These are phyloP conservation scores for Candida yuanshanica DNA, from an alignment of 805 yeast genomes.

Conservation along the genomic window DNA sequence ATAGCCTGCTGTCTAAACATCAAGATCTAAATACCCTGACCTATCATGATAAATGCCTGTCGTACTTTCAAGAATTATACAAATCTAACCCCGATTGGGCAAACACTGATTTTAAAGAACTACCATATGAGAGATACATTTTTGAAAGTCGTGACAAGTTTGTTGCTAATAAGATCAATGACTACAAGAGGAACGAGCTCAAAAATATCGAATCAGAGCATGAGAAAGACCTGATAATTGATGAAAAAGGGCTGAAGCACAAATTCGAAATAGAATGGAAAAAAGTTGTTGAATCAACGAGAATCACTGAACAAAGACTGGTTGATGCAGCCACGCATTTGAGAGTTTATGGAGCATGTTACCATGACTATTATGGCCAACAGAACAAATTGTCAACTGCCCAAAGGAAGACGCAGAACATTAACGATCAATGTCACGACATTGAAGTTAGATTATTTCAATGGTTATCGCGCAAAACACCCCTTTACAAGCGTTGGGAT, in stretches of 20 bases:
- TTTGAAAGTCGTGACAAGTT: conserved; percentile 16
- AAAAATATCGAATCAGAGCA: conserved; percentile 7
- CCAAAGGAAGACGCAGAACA: not conserved
- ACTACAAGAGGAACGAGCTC: conserved; percentile 8
- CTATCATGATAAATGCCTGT: conserved; percentile 24
- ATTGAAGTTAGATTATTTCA: conserved; percentile 34
- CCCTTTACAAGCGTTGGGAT: conserved; percentile 34
- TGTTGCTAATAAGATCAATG: conserved; percentile 10
- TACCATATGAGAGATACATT: conserved; percentile 17
- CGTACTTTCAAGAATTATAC: conserved; percentile 25
- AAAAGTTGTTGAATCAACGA: conserved; percentile 13
- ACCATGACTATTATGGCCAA: conserved; percentile 16
- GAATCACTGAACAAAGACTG: conserved; percentile 19
- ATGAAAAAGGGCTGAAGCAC: conserved; percentile 11
- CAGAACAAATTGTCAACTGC: conserved; percentile 3
- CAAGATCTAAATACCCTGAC: not conserved
- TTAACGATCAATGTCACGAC: conserved; percentile 23
- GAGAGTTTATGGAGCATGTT: conserved; percentile 25
- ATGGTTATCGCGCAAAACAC: conserved; percentile 33
- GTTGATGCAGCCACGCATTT: conserved; percentile 23
- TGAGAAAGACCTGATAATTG: conserved; percentile 10
- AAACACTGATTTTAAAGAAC: conserved; percentile 14
- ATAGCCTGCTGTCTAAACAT: not conserved
- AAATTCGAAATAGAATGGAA: conserved; percentile 14
- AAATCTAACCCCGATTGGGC: conserved; percentile 19